Base-by-base conservation (phyloP, 225 moss, liverwort and hornwort species). In the Marchantia polymorpha region DNA sequence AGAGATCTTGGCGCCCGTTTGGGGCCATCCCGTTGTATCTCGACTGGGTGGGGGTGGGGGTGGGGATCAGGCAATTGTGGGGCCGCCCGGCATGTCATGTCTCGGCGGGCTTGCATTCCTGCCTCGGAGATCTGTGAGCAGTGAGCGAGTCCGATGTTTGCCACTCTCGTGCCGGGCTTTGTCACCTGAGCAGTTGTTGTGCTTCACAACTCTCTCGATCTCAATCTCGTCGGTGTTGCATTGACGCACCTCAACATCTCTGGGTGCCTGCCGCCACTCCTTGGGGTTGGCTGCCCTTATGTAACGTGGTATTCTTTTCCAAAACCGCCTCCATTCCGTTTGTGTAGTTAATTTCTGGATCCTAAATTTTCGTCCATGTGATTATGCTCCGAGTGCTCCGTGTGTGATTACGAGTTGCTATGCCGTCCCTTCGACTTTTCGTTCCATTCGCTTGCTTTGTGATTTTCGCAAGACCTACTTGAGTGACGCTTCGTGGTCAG, bases 191-290 rank as follows among this genome's bases (percentile, higher is more conserved):
- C 82, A 84, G 82, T 87, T 87, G 87, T 74, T 75, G 74, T 84
- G 76, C 79, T 84, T 87, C 79, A 87, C 87, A 87, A 87, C 87
- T 84, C 87, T 87, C 84, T 84, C 87, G 80, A 87, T 87, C 87
- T 87, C 87, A 60, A 73, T 80, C 82, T 78, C 67, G 78, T 50
- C 26, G 53, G n/a, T 73, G 64, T 82, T 79, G 73, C 77, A 79
- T 78, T 74, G 58, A 19, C 80, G 83, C 74, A 83, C 75, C 78
- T 86, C 54, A 70, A 64, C 64, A 65, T 69, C 48, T 83, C 46
- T 75, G 81, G 81, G 81, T 78, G 83, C 79, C 78, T 53, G 81
- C 78, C 81, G 65, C 75, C 68, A 78, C 77, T 78, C 54, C 54
- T 79, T 70, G 64, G 82, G 85, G 30, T 70, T 56, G 27, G 69